These are phyloP conservation scores for Ogataea glucozyma DNA, from an alignment of 805 yeast species.

Conservation along the genomic window DNA sequence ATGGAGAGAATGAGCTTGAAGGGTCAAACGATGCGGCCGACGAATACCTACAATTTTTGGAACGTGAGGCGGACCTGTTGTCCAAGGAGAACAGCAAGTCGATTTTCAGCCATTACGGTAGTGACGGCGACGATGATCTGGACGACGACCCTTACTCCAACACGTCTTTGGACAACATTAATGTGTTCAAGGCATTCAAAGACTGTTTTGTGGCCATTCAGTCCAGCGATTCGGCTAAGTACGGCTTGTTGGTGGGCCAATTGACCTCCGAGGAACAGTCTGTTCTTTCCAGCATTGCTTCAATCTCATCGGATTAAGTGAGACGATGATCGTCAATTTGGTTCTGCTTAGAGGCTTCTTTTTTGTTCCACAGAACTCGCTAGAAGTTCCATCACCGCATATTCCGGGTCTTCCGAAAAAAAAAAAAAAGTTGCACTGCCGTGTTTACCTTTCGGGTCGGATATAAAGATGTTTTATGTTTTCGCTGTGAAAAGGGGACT, in stretches of 20 bases:
- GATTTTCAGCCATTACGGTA: constrained; percentile 33
- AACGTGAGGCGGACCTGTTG: constrained; percentile 43
- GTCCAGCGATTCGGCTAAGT: constrained; percentile 40
- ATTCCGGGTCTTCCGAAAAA: constrained; percentile 7
- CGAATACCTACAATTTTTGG: constrained; percentile 51
- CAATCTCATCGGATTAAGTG: constrained; percentile 8
- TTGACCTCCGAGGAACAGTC: constrained; percentile 29
- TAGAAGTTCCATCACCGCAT: constrained; percentile 1
- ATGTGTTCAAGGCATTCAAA: constrained; percentile 68
- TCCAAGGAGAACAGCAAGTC: constrained; percentile 34
- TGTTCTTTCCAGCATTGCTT: constrained; percentile 17
- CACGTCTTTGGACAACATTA: constrained; percentile 75
- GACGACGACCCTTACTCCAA: constrained; percentile 81
- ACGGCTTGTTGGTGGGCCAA: constrained; percentile 23
- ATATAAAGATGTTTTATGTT: background rate
- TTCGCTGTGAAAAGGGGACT: background rate
- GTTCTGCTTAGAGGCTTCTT: background rate
- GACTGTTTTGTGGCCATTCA: constrained; percentile 52
- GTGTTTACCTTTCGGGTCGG: background rate
- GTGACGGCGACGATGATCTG: constrained; percentile 68
- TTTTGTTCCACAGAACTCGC: background rate
- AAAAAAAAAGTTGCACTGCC: constrained; percentile 4
- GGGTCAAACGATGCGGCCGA: constrained; percentile 37
- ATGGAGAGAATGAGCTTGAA: constrained; percentile 6
- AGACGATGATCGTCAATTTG: background rate